phyloP scores from a whole-genome alignment of 495 filamentous ascomycete genomes.

The Talaromyces adpressus region DNA sequence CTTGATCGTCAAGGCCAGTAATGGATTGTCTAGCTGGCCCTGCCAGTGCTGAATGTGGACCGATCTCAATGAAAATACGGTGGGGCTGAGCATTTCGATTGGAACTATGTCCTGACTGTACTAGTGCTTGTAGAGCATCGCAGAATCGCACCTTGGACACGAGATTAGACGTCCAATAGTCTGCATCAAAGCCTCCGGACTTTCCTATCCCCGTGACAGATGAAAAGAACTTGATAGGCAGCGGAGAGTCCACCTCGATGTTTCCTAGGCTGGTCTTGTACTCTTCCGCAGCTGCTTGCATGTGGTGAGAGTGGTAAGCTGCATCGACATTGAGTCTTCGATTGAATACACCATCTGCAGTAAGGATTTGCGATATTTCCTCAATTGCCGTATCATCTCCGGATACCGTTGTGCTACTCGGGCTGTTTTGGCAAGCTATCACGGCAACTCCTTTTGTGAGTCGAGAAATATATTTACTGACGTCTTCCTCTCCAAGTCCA shows the following conservation, averaged over 20 bases:
- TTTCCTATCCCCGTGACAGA: constrained; percentile 26
- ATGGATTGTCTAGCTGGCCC: constrained; percentile 28
- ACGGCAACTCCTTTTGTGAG: constrained; percentile 22
- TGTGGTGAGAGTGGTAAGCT: constrained; percentile 15
- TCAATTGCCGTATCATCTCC: constrained; percentile 41
- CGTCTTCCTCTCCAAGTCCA: constrained; percentile 13
- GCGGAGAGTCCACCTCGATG: not conserved
- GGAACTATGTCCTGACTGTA: constrained; percentile 5
- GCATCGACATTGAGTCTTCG: constrained; percentile 7
- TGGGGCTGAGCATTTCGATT: constrained; percentile 11
- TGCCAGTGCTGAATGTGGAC: constrained; percentile 38
- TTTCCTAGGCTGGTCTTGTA: not conserved
- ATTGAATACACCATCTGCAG: constrained; percentile 13
- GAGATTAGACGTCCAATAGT: constrained; percentile 37
- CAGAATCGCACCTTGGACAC: constrained; percentile 30
- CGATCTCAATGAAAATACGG: constrained; percentile 44
- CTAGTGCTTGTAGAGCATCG: constrained; percentile 19
- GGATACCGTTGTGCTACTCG: constrained; percentile 43
- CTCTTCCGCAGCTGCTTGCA: constrained; percentile 10
- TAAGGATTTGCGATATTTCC: constrained; percentile 13
- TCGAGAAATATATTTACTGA: constrained; percentile 10
- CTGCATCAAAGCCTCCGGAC: constrained; percentile 12
- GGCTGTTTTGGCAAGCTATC: constrained; percentile 42
- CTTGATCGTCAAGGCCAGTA: constrained; percentile 18
- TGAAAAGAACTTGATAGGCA: constrained; percentile 20